Base-by-base conservation (phyloP, 352 stramenopile species). In the Phytophthora aleatoria region DNA sequence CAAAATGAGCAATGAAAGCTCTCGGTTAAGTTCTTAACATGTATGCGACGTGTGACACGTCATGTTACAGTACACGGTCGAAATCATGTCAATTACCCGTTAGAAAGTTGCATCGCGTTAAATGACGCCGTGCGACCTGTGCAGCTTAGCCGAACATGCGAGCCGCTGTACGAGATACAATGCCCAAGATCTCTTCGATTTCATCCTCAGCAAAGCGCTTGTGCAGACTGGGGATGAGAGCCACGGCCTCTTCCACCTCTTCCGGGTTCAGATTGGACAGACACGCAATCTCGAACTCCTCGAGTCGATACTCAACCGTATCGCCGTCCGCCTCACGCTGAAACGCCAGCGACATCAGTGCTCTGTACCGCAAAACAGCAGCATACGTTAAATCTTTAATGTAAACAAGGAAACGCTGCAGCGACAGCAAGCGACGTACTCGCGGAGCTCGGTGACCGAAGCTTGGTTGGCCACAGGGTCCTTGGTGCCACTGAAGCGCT, bases 221-320 rank as follows among this genome's bases (percentile, higher is more conserved):
- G 61, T 96, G 85, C 35, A 97, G 73, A 67, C 87, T 96, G 52
- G 89, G 89, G 50, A 97, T 94, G 38, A 97, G 74, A 61, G 89
- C 87, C 24, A 94, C 85, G 31, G 89, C 87, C 61, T 97, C 89
- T 64, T 97, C 89, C 2, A 94, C 83, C 57, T 96, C 88, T 56
- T 97, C 89, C 7, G 87, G 86, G 66, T 97, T 97, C 68, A 97
- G 60, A 62, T 97, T 97, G 48, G 89, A 95, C 56, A 96, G 59
- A 73, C 87, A 95, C 52, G 89, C 83, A 65, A 96, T 94, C 75
- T 97, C 89, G 61, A 96, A 97, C 73, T 95, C 88, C 67, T 96
- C 86, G 16, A 96, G 75, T 43, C 86, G 86, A 52, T 91, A 87
- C 59, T 94, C 83, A 5, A 92, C 74, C 54, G 74, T 78, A 55